These are phyloP conservation scores for Ustilago bromivora DNA, from an alignment of 1,284 basidiomycete species.

Conservation along the genomic window DNA sequence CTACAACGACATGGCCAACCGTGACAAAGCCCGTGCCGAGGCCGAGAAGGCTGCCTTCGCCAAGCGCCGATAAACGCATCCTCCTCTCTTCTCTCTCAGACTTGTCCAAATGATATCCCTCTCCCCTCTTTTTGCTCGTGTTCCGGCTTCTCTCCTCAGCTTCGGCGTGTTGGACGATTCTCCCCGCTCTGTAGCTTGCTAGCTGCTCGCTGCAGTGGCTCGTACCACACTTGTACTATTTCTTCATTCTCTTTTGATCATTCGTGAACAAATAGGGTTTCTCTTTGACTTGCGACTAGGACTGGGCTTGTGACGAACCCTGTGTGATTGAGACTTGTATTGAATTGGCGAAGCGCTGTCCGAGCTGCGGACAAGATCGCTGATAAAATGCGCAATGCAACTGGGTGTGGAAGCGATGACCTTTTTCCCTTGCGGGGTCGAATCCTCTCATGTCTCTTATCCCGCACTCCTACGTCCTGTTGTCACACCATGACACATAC, in stretches of 20 bases:
- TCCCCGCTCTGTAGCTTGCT: not conserved
- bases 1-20: constrained; percentile 86
- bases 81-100: not conserved
- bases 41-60: constrained; percentile 80
- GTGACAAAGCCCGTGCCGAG: constrained; percentile 86
- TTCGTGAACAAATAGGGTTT: constrained; percentile 20
- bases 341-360: not conserved
- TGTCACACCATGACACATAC: not conserved
- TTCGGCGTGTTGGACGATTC: constrained; percentile 28
- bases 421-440: too few species aligned
- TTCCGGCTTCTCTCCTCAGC: constrained; percentile 3
- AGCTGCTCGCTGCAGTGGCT: not conserved
- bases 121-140: not conserved
- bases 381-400: not conserved
- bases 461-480: not conserved
- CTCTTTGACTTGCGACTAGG: not conserved
- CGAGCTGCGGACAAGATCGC: not conserved
- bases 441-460: not conserved
- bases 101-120: constrained; percentile 24
- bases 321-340: not conserved
- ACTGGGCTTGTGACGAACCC: not conserved
- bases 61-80: constrained; percentile 39
- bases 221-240: constrained; percentile 47
- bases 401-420: not conserved
- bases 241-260: constrained; percentile 13